Evolutionary conservation across 805 yeast genomes (phyloP).

Genomic region (Ogataea populi-albae): DNA sequence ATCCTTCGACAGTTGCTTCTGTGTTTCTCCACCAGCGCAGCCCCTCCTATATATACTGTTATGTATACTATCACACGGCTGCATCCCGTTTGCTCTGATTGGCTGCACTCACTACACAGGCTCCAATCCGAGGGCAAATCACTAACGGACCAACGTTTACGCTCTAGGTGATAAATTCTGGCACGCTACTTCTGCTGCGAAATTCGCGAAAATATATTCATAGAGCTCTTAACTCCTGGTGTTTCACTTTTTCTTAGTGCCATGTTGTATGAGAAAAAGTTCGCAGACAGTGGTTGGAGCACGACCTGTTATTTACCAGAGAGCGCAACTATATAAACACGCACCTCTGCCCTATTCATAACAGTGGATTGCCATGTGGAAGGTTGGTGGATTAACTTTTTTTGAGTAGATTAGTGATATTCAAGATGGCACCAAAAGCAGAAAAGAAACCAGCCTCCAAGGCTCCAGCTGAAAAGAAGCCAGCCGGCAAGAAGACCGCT

Average conservation of each 20-base stretch:
- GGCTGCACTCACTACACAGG: too few relatives aligned
- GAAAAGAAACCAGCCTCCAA: conserved; percentile 80
- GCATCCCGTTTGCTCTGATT: too few relatives aligned
- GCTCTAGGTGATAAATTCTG: conserved; percentile 18
- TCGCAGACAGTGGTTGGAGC: conserved; percentile 7
- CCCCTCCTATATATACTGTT: too few relatives aligned
- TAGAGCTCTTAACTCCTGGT: conserved; percentile 7
- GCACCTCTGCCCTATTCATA: conserved; percentile 17
- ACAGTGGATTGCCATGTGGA: too few relatives aligned
- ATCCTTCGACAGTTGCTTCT: too few relatives aligned
- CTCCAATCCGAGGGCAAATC: too few relatives aligned
- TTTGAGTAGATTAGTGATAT: too few relatives aligned
- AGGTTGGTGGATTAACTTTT: too few relatives aligned
- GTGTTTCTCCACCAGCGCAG: too few relatives aligned
- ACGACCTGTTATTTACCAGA: too few relatives aligned
- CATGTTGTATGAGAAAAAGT: conserved; percentile 17
- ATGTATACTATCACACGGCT: too few relatives aligned
- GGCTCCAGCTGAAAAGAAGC: conserved; percentile 96
- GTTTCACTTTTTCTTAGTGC: conserved; percentile 14
- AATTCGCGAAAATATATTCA: conserved; percentile 12
- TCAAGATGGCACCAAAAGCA: conserved; percentile 63
- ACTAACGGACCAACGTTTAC: conserved; percentile 18
- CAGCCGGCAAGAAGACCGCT: conserved; percentile 88
- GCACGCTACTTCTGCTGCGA: conserved; percentile 23
- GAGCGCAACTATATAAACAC: conserved; percentile 19